Base-by-base conservation (phyloP, 1,139 yeast genomes). In the Yamadazyma kanchanaburiensis region DNA sequence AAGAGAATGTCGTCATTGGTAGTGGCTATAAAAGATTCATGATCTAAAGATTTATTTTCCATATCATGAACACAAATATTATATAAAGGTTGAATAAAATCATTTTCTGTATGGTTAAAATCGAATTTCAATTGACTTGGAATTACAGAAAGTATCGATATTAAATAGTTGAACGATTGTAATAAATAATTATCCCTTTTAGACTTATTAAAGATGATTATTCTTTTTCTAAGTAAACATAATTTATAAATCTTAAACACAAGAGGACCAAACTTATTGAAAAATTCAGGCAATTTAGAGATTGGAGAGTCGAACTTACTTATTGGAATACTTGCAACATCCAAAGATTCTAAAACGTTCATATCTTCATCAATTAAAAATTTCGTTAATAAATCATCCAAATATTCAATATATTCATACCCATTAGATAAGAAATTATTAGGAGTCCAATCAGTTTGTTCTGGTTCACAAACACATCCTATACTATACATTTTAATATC, bases 1-100 rank as follows among this genome's bases (percentile, higher is more conserved):
- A 77, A 57, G 27, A 84, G 50, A 15, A 85, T 75, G 35, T 78
- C 83, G 50, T 86, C 95, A 31, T 82, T 75, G 1, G 95, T 81
- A 12, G 77, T 69, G 1, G 83, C 91, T 24, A 19, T 50, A 40
- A 5, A 49, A 28, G 27, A 47, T 31, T 9, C 48, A 21, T 26
- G 51, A 3, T 31, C 24, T n/a, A 37, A 27, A 21, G 29, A 32
- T 1, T 33, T 13, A 17, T 41, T 48, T 12, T 30, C 30, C 30
- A 74, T 60, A 47, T 84, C 91, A 31, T 71, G 69, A 19, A 84
- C 68, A 12, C 87, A 82, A 15, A 83, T 69, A 24, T 79, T 80
- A 53, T 75, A 85, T 4, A 84, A 46, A 1, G 87, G 82, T 32
- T 59, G 69, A 20, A 70, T 53, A 17, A 43, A 53, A 15, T 36